Evolutionary conservation across 768 basidiomycete species (phyloP).

Genomic region (Boletus pseudo-olivaceus): DNA sequence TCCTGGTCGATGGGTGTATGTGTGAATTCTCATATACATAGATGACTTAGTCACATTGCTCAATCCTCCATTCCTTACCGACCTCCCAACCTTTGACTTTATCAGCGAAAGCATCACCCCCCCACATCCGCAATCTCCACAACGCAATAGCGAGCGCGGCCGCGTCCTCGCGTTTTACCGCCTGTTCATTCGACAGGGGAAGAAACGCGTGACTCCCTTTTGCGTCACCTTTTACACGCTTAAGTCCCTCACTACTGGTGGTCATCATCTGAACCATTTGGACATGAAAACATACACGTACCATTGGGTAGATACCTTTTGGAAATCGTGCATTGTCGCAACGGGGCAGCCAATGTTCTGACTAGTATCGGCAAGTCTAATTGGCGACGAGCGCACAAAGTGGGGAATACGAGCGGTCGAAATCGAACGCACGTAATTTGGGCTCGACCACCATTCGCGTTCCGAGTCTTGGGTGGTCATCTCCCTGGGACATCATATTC

Average conservation of each 20-base stretch:
- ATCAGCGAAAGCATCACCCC: slow-evolving; percentile 39
- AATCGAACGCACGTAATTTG: slow-evolving; percentile 59
- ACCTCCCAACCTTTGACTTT: slow-evolving; percentile 36
- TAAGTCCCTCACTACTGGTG: not conserved
- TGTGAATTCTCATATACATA: slow-evolving; percentile 2
- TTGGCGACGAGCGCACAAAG: not conserved
- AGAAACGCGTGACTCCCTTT: slow-evolving; percentile 71
- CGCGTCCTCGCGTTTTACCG: slow-evolving; percentile 52
- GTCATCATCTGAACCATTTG: not conserved
- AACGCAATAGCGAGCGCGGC: slow-evolving; percentile 66
- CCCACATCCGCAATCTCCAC: slow-evolving; percentile 80
- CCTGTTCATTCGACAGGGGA: slow-evolving; percentile 49
- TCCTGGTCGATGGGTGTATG: not conserved
- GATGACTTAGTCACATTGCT: slow-evolving; percentile 1
- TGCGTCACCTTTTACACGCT: slow-evolving; percentile 25
- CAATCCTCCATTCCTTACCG: slow-evolving; percentile 24
- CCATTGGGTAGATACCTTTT: slow-evolving; percentile 55
- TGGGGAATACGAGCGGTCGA: not conserved
- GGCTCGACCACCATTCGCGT: slow-evolving; percentile 66
- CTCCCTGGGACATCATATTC: slow-evolving; percentile 42
- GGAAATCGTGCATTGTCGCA: slow-evolving; percentile 55
- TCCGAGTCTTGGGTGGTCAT: slow-evolving; percentile 56
- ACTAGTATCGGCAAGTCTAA: slow-evolving; percentile 40
- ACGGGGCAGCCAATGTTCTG: slow-evolving; percentile 65
- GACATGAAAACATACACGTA: slow-evolving; percentile 22